Percentiles rank a stretch among this genome's conserved stretches.
These are phyloP conservation scores for Hymenotorrendiella dingleyae DNA, from an alignment of 2,329 filamentous ascomycete species.

Conservation along the genomic window DNA sequence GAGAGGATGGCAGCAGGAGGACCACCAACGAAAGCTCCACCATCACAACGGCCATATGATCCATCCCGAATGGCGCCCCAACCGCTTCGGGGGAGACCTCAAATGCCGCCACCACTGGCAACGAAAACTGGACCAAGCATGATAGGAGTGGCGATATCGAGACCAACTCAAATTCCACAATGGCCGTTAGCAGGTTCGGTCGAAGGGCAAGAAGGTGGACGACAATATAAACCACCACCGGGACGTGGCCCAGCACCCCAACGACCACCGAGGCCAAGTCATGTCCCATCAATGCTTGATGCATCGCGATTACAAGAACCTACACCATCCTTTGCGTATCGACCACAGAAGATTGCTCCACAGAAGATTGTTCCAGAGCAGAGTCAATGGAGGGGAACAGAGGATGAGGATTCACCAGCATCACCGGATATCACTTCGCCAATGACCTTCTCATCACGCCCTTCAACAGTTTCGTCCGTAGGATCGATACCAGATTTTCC, in stretches of 20 bases:
- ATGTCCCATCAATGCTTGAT: conserved; percentile 54
- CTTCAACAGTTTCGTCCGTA: conserved; percentile 47
- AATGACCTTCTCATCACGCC: conserved; percentile 45
- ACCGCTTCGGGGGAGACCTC: conserved; percentile 19
- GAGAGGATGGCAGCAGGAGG: conserved; percentile 43
- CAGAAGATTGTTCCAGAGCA: conserved; percentile 30
- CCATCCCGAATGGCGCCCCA: conserved; percentile 12
- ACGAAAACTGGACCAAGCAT: conserved; percentile 17
- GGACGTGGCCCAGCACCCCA: conserved; percentile 47
- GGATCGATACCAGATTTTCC: conserved; percentile 51
- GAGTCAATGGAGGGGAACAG: conserved; percentile 7
- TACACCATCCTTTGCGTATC: conserved; percentile 47
- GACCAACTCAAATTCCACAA: conserved; percentile 44
- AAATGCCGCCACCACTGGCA: conserved; percentile 18
- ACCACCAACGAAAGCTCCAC: conserved; percentile 19
- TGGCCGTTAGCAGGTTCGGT: conserved; percentile 42
- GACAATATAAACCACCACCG: conserved; percentile 46
- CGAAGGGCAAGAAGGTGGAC: conserved; percentile 15
- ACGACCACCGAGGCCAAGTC: conserved; percentile 54
- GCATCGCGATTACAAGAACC: conserved; percentile 49
- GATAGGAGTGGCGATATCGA: conserved; percentile 41
- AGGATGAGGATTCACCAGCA: conserved; percentile 21
- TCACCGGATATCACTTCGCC: conserved; percentile 37
- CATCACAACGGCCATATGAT: conserved; percentile 16
- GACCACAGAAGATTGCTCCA: conserved; percentile 33